phyloP scores from a whole-genome alignment of 371 early-diverging fungal species.

The Mucor velutinosus region DNA sequence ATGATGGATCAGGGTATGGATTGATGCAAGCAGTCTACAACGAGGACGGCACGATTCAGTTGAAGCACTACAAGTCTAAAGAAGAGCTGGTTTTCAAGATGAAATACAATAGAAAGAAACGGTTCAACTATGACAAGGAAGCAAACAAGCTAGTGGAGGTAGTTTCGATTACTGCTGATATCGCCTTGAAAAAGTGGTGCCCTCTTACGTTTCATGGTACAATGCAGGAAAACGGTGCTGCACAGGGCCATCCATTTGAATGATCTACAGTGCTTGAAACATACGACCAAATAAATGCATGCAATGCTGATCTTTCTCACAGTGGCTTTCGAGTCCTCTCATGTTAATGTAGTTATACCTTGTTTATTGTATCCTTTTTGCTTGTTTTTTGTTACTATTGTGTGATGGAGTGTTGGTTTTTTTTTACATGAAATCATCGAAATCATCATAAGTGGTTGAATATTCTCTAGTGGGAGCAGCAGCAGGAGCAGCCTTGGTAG shows the following conservation, averaged over 20 bases:
- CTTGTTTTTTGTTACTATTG: background rate
- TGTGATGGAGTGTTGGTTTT: background rate
- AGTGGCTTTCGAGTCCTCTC: background rate
- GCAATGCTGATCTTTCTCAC: background rate
- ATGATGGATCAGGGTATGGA: background rate
- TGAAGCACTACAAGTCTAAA: background rate
- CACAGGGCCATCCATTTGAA: background rate
- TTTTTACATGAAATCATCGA: conserved; percentile 83
- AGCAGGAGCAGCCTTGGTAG: conserved; percentile 50
- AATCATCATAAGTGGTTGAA: conserved; percentile 65
- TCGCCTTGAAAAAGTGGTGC: background rate
- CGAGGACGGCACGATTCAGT: background rate
- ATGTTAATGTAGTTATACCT: background rate
- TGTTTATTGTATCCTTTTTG: background rate
- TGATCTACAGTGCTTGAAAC: too few relatives aligned
- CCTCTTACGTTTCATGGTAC: background rate
- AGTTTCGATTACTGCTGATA: background rate
- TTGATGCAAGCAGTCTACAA: background rate
- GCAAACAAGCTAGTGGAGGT: background rate
- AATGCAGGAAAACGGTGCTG: background rate
- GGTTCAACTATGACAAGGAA: background rate
- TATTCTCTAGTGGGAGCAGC: conserved; percentile 39
- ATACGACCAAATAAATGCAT: background rate
- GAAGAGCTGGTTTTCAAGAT: background rate
- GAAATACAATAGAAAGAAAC: background rate